Percentiles rank a stretch among this genome's conserved stretches.
phyloP scores from a whole-genome alignment of 495 filamentous ascomycete genomes.

The Aspergillus panamensis region DNA sequence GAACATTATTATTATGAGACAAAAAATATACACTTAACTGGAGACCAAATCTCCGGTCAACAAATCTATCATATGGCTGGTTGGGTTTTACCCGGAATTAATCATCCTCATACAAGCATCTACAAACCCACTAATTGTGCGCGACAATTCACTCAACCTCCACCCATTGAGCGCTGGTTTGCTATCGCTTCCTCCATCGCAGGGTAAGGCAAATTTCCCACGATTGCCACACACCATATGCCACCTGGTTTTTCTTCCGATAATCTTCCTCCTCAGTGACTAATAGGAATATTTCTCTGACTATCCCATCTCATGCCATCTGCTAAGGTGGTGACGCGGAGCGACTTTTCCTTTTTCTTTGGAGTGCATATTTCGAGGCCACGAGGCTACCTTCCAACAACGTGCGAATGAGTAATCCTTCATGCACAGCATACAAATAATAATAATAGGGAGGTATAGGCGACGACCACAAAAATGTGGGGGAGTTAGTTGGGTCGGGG shows the following conservation, averaged over 20 bases:
- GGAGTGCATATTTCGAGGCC: background rate
- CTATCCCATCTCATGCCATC: background rate
- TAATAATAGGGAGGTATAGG: background rate
- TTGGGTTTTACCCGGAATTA: too few species aligned
- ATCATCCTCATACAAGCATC: background rate
- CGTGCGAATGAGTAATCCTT: background rate
- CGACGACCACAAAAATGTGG: background rate
- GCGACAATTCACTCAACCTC: slow-evolving; percentile 13
- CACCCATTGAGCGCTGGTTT: slow-evolving; percentile 8
- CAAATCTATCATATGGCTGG: too few species aligned
- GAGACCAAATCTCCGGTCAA: too few species aligned
- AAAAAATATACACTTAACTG: background rate
- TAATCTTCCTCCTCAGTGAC: background rate
- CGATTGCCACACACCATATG: background rate
- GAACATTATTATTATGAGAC: background rate
- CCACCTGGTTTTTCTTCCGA: background rate
- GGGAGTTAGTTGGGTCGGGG: background rate
- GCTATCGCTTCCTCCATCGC: slow-evolving; percentile 6
- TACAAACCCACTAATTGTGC: slow-evolving; percentile 2
- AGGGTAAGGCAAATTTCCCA: background rate
- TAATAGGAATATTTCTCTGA: background rate
- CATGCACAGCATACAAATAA: background rate
- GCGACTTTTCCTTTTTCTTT: background rate
- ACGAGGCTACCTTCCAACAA: background rate
- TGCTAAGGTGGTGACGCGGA: background rate